Evolutionary conservation across 1,139 yeast genomes (phyloP).

Genomic region (Lodderomyces margitis): DNA sequence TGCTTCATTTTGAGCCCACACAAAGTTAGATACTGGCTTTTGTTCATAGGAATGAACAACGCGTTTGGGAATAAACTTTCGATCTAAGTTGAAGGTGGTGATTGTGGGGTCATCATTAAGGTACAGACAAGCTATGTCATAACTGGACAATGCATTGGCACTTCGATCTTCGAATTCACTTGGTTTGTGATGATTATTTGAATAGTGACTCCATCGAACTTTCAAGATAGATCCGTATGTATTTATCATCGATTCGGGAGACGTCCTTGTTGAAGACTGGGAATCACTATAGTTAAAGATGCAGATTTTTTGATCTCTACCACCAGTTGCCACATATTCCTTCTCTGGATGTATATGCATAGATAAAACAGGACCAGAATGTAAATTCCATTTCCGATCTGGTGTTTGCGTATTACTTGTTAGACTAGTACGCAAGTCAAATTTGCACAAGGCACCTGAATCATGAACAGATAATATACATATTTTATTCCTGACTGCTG

Average conservation of each 20-base stretch:
- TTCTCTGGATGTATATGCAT: constrained; percentile 84
- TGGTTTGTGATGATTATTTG: constrained; percentile 18
- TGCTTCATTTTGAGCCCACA: constrained; percentile 36
- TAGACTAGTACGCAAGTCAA: constrained; percentile 60
- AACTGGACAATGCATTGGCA: constrained; percentile 32
- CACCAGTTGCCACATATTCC: constrained; percentile 87
- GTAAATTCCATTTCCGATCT: constrained; percentile 81
- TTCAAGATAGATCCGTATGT: constrained; percentile 78
- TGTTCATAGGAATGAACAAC: constrained; percentile 55
- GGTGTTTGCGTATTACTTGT: constrained; percentile 24
- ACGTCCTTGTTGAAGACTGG: constrained; percentile 28
- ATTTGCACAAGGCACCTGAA: constrained; percentile 80
- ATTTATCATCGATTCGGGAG: constrained; percentile 70
- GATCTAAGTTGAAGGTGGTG: constrained; percentile 67
- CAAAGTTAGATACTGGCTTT: constrained; percentile 43
- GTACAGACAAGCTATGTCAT: constrained; percentile 76
- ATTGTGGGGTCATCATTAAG: constrained; percentile 74
- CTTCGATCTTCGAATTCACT: constrained; percentile 9
- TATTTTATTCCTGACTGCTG: constrained; percentile 29
- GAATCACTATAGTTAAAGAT: constrained; percentile 63
- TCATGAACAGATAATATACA: constrained; percentile 71
- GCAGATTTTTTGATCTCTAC: constrained; percentile 82
- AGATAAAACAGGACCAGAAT: constrained; percentile 87
- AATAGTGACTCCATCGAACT: constrained; percentile 61
- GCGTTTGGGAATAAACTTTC: constrained; percentile 76